Conservation (phyloP, 768 basidiomycete species). For the Dioszegia aurantiaca region DNA sequence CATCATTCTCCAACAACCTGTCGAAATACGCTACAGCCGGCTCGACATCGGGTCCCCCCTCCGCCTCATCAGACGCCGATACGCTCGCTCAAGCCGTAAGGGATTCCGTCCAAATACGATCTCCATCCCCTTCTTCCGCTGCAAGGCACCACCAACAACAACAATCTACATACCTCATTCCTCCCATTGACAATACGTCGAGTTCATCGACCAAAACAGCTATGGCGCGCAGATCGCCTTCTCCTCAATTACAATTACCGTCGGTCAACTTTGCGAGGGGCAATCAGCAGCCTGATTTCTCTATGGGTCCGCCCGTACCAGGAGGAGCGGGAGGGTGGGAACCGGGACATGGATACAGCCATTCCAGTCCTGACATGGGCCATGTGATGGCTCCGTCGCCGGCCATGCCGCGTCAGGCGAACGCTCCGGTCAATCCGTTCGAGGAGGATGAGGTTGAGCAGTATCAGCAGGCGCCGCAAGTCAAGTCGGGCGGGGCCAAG, state of each 20-base stretch:
- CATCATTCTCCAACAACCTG: conserved; percentile 10
- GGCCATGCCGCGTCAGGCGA: background rate
- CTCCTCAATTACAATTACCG: conserved; percentile 5
- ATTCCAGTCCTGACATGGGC: conserved; percentile 18
- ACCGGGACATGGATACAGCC: conserved; percentile 13
- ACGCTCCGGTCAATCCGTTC: conserved; percentile 25
- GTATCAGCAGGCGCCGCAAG: background rate
- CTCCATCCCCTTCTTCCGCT: conserved; percentile 13
- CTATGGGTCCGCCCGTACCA: background rate
- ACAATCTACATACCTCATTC: conserved; percentile 5
- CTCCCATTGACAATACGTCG: background rate
- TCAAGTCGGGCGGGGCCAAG: background rate
- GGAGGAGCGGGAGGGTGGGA: background rate
- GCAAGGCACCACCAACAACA: background rate
- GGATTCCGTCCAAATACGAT: conserved; percentile 25
- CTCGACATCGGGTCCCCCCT: too few species aligned
- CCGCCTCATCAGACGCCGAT: background rate
- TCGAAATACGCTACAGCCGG: background rate
- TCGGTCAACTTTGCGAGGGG: background rate
- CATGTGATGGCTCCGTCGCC: conserved; percentile 15
- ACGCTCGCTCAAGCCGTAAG: conserved; percentile 22
- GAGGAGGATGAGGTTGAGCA: conserved; percentile 28
- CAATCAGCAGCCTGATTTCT: conserved; percentile 1
- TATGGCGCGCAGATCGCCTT: conserved; percentile 8
- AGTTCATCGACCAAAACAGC: background rate